Conservation (phyloP, 2,329 filamentous ascomycete species). For the Camptophora hylomeconis region DNA sequence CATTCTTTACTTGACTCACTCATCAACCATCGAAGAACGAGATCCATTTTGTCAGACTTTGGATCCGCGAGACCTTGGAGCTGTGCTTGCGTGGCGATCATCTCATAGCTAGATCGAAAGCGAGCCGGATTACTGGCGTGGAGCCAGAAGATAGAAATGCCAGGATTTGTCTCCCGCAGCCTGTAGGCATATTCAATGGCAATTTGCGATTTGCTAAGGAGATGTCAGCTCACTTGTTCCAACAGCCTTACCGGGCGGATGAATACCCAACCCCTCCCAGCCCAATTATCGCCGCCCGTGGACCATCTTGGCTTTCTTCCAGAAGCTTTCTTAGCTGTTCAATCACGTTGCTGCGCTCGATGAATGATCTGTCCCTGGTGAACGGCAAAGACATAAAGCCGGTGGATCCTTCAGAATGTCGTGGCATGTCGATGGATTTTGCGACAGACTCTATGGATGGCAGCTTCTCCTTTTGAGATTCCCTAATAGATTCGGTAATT, state of each 20-base stretch:
- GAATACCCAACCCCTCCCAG: conserved; percentile 26
- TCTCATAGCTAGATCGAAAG: conserved; percentile 17
- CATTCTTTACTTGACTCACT: conserved; percentile 4
- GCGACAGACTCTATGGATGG: no score
- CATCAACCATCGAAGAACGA: conserved; percentile 6
- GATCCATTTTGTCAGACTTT: conserved; percentile 2
- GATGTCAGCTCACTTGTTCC: no score
- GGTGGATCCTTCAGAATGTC: no score
- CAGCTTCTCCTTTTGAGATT: no score
- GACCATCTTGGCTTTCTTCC: no score
- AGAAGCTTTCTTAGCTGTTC: no score
- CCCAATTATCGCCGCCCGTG: conserved; percentile 23
- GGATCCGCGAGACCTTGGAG: conserved; percentile 6
- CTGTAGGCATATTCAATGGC: conserved; percentile 19
- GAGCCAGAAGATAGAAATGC: conserved; percentile 20
- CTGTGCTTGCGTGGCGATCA: conserved; percentile 13
- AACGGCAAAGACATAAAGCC: no score
- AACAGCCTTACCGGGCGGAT: no score
- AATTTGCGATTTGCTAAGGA: conserved; percentile 23
- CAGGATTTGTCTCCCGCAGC: conserved; percentile 9
- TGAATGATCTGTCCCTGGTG: no score
- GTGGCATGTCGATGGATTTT: no score
- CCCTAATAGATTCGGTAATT: no score
- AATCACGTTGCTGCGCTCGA: no score
- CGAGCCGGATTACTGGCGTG: conserved; percentile 14